Evolutionary conservation across 78 protist genomes (phyloP).

Genomic region (Monosiga brevicollis): DNA sequence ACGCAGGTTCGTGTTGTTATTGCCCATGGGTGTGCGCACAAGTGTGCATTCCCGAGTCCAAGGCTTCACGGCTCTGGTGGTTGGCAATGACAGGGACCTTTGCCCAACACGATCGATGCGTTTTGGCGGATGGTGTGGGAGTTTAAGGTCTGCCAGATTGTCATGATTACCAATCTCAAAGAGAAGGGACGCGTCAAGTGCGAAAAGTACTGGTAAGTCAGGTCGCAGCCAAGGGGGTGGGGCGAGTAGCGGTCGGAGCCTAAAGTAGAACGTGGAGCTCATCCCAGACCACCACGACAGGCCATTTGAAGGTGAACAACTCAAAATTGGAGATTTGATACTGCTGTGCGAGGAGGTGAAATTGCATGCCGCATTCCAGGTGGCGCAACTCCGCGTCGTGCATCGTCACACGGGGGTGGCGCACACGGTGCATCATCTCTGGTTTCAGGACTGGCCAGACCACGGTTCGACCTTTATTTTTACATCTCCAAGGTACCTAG

Average conservation of each 20-base stretch:
- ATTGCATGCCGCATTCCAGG: not conserved
- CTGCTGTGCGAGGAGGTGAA: not conserved
- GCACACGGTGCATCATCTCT: too few species aligned
- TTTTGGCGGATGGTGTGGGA: constrained; percentile 3
- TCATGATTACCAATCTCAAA: not conserved
- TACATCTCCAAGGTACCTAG: too few species aligned
- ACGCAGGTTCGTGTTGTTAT: too few species aligned
- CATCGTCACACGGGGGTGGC: not conserved
- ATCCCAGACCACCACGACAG: not conserved
- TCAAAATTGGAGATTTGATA: too few species aligned
- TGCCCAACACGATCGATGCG: not conserved
- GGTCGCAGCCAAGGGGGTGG: not conserved
- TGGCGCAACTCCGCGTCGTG: not conserved
- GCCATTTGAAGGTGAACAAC: not conserved
- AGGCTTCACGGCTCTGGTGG: too few species aligned
- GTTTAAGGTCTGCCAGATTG: not conserved
- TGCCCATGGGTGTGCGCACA: too few species aligned
- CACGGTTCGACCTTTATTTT: too few species aligned
- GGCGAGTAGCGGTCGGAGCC: not conserved
- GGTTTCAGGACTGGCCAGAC: too few species aligned
- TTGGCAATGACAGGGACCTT: too few species aligned
- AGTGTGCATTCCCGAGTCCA: too few species aligned
- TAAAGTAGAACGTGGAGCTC: not conserved
- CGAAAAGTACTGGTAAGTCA: constrained; percentile 3
- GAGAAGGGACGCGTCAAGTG: not conserved